Base-by-base conservation (phyloP, 306 rosid genomes). In the Erythrophleum fordii region DNA sequence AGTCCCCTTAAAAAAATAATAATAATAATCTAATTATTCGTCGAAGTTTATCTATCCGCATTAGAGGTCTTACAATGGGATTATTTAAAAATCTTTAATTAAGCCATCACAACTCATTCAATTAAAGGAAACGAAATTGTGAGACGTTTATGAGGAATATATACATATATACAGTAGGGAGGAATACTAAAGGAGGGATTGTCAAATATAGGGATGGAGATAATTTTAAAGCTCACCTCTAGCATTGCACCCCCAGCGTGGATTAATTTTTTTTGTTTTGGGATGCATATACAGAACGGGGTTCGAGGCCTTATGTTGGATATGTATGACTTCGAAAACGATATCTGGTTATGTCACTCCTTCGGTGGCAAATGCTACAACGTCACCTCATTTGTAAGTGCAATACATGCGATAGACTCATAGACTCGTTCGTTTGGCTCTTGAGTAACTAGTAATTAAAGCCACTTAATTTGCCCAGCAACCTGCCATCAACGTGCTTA, bases 301-400 rank as follows among this genome's bases (percentile, higher is more conserved):
- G 93, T 91, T 74, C 89, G 95, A 29, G 97, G 97, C 31, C 81
- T 92, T 22, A 92, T 92, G 95, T 70, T 92, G 46, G 97, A 92
- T 37, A 82, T 92, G 95, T 92, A 92, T 49, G 97, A 92, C 81
- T 90, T 89, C 65, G 14, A 59, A 28, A 86, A 86, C 66, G 97
- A 88, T 41, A 84, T 92, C 44, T 90, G 97, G 95, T 56, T 92
- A 26, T 92, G 97, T 68, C 95, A 92, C 86, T 92, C 95, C 8
- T 0, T 56, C 28, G 65, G 7, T 49, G 93, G 93, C 52, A 34
- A 80, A 49, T 92, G 97, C 72, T 44, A 35, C 76, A 69, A 86
- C 58, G 25, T 23, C 77, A 92, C 97, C 29, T 68, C 97, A 8
- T 92, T 92, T 82, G 97, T 92, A 86, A 92, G 97, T 80, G 5